Conservation (phyloP, 768 basidiomycete species). For the Tricholomella constricta region DNA sequence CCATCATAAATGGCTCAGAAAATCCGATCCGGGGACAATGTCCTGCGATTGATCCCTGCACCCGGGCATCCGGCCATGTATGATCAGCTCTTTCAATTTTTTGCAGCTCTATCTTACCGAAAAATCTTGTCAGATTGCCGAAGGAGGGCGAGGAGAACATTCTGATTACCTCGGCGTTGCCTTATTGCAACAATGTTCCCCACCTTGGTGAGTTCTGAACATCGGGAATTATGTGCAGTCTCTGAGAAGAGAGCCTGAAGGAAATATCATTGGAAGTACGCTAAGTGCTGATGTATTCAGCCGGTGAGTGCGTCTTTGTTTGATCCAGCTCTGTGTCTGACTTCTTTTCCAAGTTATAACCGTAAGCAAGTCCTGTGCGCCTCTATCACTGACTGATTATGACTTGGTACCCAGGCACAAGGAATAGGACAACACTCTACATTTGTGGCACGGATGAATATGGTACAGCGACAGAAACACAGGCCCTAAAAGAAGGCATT, state of each 20-base stretch:
- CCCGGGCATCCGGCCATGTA: conserved; percentile 57
- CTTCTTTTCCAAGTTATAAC: conserved; percentile 49
- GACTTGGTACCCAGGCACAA: conserved; percentile 47
- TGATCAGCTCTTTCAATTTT: conserved; percentile 18
- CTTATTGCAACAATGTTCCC: conserved; percentile 96
- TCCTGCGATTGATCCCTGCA: conserved; percentile 51
- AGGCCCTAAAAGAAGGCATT: conserved; percentile 86
- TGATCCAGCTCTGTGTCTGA: conserved; percentile 1
- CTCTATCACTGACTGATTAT: background rate
- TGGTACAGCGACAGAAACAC: conserved; percentile 99
- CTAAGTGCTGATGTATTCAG: conserved; percentile 97
- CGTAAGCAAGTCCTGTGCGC: conserved; percentile 35
- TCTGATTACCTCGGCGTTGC: conserved; percentile 92
- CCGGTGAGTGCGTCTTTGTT: conserved; percentile 54
- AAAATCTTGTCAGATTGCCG: conserved; percentile 50
- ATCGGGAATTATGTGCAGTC: conserved; percentile 10
- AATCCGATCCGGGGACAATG: conserved; percentile 50
- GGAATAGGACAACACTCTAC: conserved; percentile 89
- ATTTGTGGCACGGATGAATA: conserved; percentile 99
- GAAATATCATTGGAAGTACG: conserved; percentile 93
- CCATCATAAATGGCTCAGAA: conserved; percentile 48
- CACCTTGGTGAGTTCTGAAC: conserved; percentile 71
- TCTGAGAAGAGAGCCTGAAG: conserved; percentile 33
- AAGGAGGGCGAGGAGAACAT: conserved; percentile 86
- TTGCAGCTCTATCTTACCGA: conserved; percentile 10